A percentile compares a stretch with the other conserved stretches of the same genome.
Evolutionary conservation across 164 flowering plant genomes (phyloP).

Genomic region (Sextonia rubra): DNA sequence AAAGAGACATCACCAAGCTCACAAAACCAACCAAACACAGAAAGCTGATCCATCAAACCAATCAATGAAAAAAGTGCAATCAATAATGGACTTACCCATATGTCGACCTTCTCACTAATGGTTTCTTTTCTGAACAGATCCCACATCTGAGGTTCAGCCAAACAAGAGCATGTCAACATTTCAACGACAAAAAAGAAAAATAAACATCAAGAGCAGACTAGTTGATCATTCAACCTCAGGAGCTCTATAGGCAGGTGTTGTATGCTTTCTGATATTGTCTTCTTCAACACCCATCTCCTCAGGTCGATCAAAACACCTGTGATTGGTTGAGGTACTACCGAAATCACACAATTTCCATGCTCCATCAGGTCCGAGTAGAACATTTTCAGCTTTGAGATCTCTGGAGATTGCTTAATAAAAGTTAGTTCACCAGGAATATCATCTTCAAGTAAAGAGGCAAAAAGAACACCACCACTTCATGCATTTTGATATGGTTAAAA

Average conservation of each 20-base stretch:
- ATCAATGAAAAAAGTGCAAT: background rate
- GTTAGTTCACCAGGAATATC: background rate
- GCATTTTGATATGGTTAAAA: background rate
- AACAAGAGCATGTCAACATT: constrained; percentile 19
- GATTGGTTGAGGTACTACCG: constrained; percentile 95
- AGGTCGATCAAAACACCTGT: constrained; percentile 88
- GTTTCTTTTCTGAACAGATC: constrained; percentile 83
- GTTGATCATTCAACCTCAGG: constrained; percentile 69
- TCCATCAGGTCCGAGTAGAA: constrained; percentile 81
- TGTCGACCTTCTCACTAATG: constrained; percentile 95
- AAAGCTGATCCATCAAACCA: no score
- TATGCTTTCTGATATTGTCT: constrained; percentile 94
- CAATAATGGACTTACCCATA: constrained; percentile 70
- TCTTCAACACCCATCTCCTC: constrained; percentile 99
- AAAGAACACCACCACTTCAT: background rate
- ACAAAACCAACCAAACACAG: no score
- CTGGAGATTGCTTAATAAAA: constrained; percentile 29
- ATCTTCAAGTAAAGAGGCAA: background rate
- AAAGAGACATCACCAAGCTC: no score
- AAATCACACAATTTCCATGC: constrained; percentile 97
- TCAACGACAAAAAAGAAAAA: constrained; percentile 12
- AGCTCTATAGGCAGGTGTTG: constrained; percentile 96
- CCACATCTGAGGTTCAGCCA: constrained; percentile 76
- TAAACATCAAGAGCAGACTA: constrained; percentile 4
- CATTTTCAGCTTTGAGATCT: constrained; percentile 96